Percentiles rank a stretch among this genome's conserved stretches.
Conservation (phyloP, 2,329 filamentous ascomycete species). For the Pseudogymnoascus sp. region DNA sequence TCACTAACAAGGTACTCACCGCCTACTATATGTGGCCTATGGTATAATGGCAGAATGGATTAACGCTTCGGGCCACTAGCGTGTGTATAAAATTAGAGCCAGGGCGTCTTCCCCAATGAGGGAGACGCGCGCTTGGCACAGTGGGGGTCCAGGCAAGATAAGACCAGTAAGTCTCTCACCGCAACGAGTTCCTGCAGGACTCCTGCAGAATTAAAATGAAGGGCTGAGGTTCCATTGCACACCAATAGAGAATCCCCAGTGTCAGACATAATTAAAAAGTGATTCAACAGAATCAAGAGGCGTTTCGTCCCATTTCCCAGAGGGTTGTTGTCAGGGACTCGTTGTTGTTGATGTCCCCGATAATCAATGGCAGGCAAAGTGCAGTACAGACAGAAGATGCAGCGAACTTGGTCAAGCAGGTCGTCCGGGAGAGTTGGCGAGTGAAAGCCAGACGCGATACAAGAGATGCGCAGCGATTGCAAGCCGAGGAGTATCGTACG, state of each 20-base stretch:
- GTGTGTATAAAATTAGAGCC: slow-evolving; percentile 7
- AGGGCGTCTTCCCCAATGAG: not conserved
- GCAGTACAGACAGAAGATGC: not conserved
- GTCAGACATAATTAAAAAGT: slow-evolving; percentile 5
- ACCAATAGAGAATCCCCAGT: not conserved
- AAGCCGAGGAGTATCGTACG: not conserved
- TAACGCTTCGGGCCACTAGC: not conserved
- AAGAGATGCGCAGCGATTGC: not conserved
- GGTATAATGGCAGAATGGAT: not conserved
- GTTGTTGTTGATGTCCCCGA: not conserved
- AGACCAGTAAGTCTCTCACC: not conserved
- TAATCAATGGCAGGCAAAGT: not conserved
- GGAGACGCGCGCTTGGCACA: slow-evolving; percentile 3
- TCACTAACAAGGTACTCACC: not conserved
- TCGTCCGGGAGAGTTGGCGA: not conserved
- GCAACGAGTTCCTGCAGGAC: slow-evolving; percentile 1
- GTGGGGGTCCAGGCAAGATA: not conserved
- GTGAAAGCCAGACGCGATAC: not conserved
- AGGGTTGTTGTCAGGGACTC: not conserved
- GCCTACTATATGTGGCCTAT: not conserved
- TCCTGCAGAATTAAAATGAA: slow-evolving; percentile 7
- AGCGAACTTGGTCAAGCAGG: not conserved
- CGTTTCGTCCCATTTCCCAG: not conserved
- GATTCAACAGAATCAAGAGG: not conserved
- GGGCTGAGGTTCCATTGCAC: not conserved